Evolutionary conservation across 1,284 basidiomycete species (phyloP).

Genomic region (Heterobasidion irregulare): DNA sequence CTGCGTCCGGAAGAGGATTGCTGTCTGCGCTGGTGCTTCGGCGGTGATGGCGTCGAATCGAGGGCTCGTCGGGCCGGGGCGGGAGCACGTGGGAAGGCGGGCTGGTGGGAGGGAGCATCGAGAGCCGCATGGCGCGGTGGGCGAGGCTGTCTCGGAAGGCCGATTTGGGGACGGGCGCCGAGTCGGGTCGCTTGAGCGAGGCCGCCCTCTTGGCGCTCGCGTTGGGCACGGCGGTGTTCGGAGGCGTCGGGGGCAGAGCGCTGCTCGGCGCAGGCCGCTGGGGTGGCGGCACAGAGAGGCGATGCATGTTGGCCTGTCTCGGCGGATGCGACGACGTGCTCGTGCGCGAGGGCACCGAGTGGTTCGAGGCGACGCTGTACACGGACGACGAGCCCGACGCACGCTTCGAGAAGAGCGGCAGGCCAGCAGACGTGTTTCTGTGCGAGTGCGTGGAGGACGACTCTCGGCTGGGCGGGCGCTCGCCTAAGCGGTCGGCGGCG

Average conservation of each 20-base stretch:
- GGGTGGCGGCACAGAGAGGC: constrained; percentile 58
- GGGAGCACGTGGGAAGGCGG: constrained; percentile 49
- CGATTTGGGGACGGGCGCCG: background rate
- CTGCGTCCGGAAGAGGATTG: no score
- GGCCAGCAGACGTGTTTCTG: constrained; percentile 25
- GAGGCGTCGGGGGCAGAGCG: constrained; percentile 60
- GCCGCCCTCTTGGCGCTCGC: constrained; percentile 3
- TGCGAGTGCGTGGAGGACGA: constrained; percentile 35
- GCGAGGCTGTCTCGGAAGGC: constrained; percentile 31
- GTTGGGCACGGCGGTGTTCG: background rate
- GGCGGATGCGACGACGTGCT: background rate
- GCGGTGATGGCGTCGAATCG: no score
- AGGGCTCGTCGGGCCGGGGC: constrained; percentile 48
- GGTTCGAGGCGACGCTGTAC: constrained; percentile 38
- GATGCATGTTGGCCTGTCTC: constrained; percentile 15
- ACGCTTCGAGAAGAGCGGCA: constrained; percentile 51
- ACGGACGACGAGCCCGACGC: constrained; percentile 42
- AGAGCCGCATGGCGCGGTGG: constrained; percentile 46
- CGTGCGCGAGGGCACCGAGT: constrained; percentile 26
- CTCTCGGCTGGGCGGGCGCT: constrained; percentile 29
- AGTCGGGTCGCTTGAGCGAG: no score
- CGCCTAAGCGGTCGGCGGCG: constrained; percentile 9
- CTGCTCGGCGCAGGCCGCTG: constrained; percentile 58
- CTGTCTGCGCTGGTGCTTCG: no score
- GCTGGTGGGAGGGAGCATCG: constrained; percentile 49